phyloP scores from a whole-genome alignment of 768 basidiomycete genomes.

The Lactifluus echinatus region DNA sequence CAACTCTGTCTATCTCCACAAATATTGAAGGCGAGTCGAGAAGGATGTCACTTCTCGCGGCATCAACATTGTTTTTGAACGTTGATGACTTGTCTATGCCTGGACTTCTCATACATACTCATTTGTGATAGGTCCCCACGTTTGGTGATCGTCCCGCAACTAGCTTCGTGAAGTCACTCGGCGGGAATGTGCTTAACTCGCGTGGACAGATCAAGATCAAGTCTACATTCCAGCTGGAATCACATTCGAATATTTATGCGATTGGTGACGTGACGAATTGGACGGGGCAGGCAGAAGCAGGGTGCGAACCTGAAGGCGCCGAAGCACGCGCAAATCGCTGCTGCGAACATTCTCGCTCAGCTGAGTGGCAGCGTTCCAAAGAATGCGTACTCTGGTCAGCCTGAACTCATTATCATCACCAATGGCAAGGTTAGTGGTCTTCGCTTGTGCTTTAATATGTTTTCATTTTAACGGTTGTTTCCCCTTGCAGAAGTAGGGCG shows the following conservation, averaged over 20 bases:
- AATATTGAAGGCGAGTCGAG: conserved; percentile 42
- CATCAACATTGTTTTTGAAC: conserved; percentile 41
- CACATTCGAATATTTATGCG: conserved; percentile 50
- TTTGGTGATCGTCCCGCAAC: conserved; percentile 41
- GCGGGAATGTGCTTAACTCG: conserved; percentile 28
- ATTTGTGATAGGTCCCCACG: conserved; percentile 23
- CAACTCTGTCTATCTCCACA: conserved; percentile 45
- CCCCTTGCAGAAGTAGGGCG: conserved; percentile 3
- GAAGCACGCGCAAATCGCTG: conserved; percentile 37
- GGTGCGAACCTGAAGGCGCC: conserved; percentile 38
- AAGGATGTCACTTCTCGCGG: conserved; percentile 35
- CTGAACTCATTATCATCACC: conserved; percentile 39
- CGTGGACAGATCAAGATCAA: conserved; percentile 41
- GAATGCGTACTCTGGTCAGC: conserved; percentile 40
- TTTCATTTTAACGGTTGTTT: background rate
- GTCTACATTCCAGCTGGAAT: conserved; percentile 48
- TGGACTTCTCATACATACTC: conserved; percentile 24
- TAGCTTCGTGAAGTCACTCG: conserved; percentile 41
- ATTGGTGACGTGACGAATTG: conserved; percentile 58
- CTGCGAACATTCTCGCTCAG: conserved; percentile 40
- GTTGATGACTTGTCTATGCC: conserved; percentile 31
- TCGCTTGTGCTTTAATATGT: background rate
- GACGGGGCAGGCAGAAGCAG: conserved; percentile 57
- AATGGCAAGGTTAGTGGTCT: conserved; percentile 18
- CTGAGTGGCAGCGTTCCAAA: conserved; percentile 31